These are phyloP conservation scores for Botrytis pseudocinerea DNA, from an alignment of 2,329 filamentous ascomycete genomes.

Conservation along the genomic window DNA sequence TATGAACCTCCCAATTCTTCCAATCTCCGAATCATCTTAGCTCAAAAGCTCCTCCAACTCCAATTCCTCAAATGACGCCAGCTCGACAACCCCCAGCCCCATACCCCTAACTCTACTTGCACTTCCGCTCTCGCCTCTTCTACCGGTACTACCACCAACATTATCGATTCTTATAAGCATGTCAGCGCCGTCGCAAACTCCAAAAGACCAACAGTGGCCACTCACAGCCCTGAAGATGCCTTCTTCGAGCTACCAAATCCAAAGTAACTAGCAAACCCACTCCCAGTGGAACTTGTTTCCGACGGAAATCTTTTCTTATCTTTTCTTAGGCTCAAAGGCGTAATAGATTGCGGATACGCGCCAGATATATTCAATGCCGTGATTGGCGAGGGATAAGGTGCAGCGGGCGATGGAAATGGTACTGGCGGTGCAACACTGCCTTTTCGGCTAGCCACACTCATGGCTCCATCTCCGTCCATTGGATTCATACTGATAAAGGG, in stretches of 20 bases:
- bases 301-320: conserved; percentile 1
- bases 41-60: conserved; percentile 10
- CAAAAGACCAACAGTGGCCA: not conserved
- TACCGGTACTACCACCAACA: not conserved
- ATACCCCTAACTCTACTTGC: not conserved
- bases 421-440: not conserved
- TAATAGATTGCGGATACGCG: not conserved
- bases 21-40: no score
- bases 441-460: conserved; percentile 2
- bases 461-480: conserved; percentile 9
- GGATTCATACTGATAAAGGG: not conserved
- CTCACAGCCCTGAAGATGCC: not conserved
- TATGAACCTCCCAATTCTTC: not conserved
- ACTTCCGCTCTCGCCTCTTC: not conserved
- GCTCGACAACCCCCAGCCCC: not conserved
- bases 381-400: not conserved
- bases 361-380: not conserved
- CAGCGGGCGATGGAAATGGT: not conserved
- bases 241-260: conserved; percentile 10
- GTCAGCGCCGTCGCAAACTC: not conserved
- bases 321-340: not conserved
- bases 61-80: not conserved
- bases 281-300: not conserved
- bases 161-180: conserved; percentile 1
- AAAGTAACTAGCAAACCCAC: conserved; percentile 21